Percentiles rank a stretch among this genome's conserved stretches.
Conservation (phyloP, 805 yeast species). For the Candida insectalens region DNA sequence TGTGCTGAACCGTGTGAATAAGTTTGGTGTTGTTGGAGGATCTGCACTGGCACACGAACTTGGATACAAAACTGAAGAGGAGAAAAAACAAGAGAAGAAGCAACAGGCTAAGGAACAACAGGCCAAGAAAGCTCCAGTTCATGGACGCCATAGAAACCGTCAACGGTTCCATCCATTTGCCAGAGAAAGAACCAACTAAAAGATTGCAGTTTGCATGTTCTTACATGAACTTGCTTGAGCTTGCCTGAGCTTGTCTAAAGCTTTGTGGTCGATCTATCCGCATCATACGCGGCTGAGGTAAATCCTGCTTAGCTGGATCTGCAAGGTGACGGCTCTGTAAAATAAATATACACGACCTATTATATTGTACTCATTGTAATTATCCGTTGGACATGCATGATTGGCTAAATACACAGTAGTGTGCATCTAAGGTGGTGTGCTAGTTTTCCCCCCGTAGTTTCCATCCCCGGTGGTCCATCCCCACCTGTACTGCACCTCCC, state of each 20-base stretch:
- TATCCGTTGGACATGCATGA: too few species aligned
- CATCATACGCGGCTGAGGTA: neutral
- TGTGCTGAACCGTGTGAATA: conserved; percentile 62
- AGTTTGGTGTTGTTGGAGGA: conserved; percentile 70
- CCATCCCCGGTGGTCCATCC: too few species aligned
- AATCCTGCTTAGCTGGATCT: neutral
- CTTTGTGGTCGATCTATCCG: too few species aligned
- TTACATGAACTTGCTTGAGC: too few species aligned
- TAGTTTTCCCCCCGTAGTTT: too few species aligned
- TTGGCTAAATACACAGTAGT: too few species aligned
- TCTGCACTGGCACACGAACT: conserved; percentile 60
- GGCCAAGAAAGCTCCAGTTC: neutral
- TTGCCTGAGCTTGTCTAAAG: too few species aligned
- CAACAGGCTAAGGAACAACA: conserved; percentile 1
- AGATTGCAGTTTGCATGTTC: too few species aligned
- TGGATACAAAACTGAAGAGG: conserved; percentile 31
- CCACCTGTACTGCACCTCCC: too few species aligned
- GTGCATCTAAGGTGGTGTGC: too few species aligned
- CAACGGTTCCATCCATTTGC: conserved; percentile 2
- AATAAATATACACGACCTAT: too few species aligned
- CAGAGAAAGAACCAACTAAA: conserved; percentile 2
- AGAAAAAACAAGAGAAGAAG: conserved; percentile 2
- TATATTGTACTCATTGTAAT: too few species aligned
- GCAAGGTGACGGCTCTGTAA: neutral
- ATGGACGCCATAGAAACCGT: neutral